These are phyloP conservation scores for Alternaria rosae DNA, from an alignment of 2,329 filamentous ascomycete genomes.

Conservation along the genomic window DNA sequence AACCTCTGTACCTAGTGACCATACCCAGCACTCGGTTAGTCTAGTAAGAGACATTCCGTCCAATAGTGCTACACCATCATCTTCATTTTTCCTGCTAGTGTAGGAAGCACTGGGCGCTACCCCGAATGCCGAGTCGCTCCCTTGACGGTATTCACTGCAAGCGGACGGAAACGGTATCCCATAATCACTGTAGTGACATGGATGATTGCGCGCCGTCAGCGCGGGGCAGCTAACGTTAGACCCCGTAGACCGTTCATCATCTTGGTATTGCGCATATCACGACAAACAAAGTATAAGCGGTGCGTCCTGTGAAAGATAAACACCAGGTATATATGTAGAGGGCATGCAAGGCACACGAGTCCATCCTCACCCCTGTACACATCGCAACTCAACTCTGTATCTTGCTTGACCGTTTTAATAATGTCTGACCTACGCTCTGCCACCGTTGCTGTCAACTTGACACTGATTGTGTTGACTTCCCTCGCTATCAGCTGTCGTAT, in stretches of 20 bases:
- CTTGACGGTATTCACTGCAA: background rate
- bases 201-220: background rate
- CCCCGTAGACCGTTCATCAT: background rate
- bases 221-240: background rate
- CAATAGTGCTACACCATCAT: background rate
- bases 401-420: background rate
- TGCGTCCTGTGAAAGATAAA: background rate
- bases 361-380: background rate
- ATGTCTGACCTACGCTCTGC: conserved; percentile 24
- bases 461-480: conserved; percentile 34
- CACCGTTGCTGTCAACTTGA: conserved; percentile 34
- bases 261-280: background rate
- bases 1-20: background rate
- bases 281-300: conserved; percentile 2
- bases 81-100: background rate
- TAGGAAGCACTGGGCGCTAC: background rate
- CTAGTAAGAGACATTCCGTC: background rate
- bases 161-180: background rate
- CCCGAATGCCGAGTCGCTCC: background rate
- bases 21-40: background rate
- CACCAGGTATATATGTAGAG: conserved; percentile 2
- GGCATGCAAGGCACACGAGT: background rate
- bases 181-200: background rate
- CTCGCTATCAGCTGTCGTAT: conserved; percentile 32
- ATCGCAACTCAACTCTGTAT: background rate